Evolutionary conservation across 495 filamentous ascomycete species (phyloP), one percentile per base, ranked within the genome.

Genomic region (Glarea lozoyensis): DNA sequence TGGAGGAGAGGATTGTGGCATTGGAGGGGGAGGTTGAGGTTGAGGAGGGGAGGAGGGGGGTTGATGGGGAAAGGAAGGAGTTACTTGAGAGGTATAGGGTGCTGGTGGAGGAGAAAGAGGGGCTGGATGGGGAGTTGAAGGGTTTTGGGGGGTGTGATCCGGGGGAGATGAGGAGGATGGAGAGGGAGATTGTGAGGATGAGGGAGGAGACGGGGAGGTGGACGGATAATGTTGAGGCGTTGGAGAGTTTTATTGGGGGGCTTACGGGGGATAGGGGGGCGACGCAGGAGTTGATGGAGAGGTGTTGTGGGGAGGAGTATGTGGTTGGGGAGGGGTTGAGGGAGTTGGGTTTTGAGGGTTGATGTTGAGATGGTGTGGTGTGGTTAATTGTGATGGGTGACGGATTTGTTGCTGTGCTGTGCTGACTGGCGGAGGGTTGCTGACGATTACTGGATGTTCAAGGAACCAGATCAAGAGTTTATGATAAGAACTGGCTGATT

Each of bases 291-390:
- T 54, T 84, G 10, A 71, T 71, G 63, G 65, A 64, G 36, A 60
- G 66, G 31, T 70, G 67, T 50, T 84, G 82, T 54, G 80, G 78
- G 17, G 67, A 68, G 11, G 77, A 84, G 46, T 81, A 79, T 55
- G 69, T 74, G 45, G 69, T 79, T 45, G 79, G 77, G 13, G 73
- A 76, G 34, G 74, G 77, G 7, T 60, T 84, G 52, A 63, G 61
- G 36, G 79, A 82, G 46, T 52, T 75, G n/a, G 42, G 19, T 34
- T 34, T 37, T 19, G 15, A 10, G 29, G 15, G 13, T 12, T 30
- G 35, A 20, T 1, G 31, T n/a, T 22, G 23, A n/a, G 25, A 29
- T 29, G 25, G 25, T 7, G 10, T 24, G 34, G 12, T 37, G 34
- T 23, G n/a, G 22, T 40, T 40, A n/a, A 18, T 49, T n/a, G n/a